These are phyloP conservation scores for Beauveria australis DNA, from an alignment of 2,329 filamentous ascomycete genomes.

Conservation along the genomic window DNA sequence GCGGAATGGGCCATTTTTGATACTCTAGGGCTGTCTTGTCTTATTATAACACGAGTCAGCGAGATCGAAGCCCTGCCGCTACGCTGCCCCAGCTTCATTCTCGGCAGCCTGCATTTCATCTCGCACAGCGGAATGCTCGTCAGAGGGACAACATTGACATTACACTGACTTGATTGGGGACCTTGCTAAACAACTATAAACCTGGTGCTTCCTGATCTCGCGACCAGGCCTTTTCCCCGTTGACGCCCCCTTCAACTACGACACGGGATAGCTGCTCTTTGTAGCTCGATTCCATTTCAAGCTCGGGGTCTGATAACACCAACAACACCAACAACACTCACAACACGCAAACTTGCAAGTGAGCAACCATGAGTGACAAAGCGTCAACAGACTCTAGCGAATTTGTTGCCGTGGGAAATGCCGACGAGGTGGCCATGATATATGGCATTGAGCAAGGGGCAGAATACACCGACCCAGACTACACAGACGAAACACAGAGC, in stretches of 20 bases:
- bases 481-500: constrained; percentile 29
- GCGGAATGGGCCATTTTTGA: background rate
- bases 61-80: background rate
- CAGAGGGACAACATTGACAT: background rate
- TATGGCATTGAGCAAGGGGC: constrained; percentile 26
- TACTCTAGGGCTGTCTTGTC: background rate
- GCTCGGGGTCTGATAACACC: background rate
- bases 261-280: background rate
- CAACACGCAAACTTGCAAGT: background rate
- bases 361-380: background rate
- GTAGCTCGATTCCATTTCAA: background rate
- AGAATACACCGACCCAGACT: constrained; percentile 16
- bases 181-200: background rate
- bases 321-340: background rate
- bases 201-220: background rate
- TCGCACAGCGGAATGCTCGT: background rate
- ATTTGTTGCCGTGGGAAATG: constrained; percentile 22
- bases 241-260: background rate
- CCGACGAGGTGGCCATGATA: constrained; percentile 22
- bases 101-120: background rate
- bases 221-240: background rate
- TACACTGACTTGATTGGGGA: background rate
- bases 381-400: background rate
- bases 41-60: background rate
- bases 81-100: background rate